A percentile compares a stretch with the other conserved stretches of the same genome.
These are phyloP conservation scores for Triticum timopheevii DNA, from an alignment of 176 grass and related monocot species.

Conservation along the genomic window DNA sequence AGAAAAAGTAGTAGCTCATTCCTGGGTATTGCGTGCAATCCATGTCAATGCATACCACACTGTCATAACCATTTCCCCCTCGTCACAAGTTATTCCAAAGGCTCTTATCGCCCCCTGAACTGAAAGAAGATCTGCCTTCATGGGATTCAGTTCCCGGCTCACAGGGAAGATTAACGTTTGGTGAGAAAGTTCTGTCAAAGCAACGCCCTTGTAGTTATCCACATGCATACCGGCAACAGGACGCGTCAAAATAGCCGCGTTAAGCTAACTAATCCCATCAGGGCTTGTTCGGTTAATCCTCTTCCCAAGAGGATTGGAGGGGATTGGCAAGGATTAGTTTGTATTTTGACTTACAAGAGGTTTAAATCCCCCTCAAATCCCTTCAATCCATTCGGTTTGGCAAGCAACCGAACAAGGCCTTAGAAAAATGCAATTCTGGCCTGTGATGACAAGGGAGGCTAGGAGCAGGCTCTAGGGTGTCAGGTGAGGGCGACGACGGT, in stretches of 20 bases:
- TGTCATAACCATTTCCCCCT: not conserved
- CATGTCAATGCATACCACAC: not conserved
- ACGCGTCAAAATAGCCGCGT: not conserved
- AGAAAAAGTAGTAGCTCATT: not conserved
- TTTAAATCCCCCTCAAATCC: too few species aligned
- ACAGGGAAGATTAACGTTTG: not conserved
- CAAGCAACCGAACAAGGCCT: too few species aligned
- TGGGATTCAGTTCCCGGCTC: not conserved
- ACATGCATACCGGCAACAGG: not conserved
- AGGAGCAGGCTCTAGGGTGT: not conserved
- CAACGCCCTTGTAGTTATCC: not conserved
- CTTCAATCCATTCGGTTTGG: too few species aligned
- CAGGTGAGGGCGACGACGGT: conserved; percentile 31
- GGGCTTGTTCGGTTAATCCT: too few species aligned
- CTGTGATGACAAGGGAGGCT: not conserved
- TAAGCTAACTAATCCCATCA: not conserved
- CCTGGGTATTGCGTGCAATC: conserved; percentile 37
- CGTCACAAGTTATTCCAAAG: conserved; percentile 28
- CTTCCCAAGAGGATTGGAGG: too few species aligned
- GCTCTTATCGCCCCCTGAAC: not conserved
- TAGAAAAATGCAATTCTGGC: not conserved
- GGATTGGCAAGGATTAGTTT: too few species aligned
- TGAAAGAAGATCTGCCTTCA: not conserved
- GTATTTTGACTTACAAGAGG: too few species aligned
- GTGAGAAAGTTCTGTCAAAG: not conserved